Conservation (phyloP, 768 basidiomycete species). For the Psilocybe subaeruginosa region DNA sequence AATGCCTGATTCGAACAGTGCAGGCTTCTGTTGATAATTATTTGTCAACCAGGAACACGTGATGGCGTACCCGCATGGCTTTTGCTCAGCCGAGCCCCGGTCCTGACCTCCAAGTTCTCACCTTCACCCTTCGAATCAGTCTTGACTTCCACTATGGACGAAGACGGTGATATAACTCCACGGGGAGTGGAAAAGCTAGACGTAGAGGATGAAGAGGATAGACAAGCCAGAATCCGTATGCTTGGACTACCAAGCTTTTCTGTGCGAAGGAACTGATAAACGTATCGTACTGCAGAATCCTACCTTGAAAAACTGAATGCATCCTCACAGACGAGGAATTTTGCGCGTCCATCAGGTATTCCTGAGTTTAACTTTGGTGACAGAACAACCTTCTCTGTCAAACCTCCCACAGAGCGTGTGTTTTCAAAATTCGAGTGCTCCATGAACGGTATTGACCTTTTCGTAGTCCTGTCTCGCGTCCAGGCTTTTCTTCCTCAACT, state of each 20-base stretch:
- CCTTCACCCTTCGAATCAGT: neutral
- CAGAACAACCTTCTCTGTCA: conserved; percentile 35
- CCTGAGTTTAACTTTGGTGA: conserved; percentile 41
- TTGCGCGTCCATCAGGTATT: conserved; percentile 18
- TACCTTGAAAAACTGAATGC: conserved; percentile 44
- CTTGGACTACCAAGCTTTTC: conserved; percentile 15
- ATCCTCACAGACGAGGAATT: conserved; percentile 21
- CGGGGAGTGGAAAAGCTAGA: conserved; percentile 37
- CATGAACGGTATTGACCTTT: conserved; percentile 1
- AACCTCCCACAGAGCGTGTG: conserved; percentile 55
- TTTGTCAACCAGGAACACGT: conserved; percentile 24
- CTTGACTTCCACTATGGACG: conserved; percentile 17
- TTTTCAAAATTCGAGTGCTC: conserved; percentile 10
- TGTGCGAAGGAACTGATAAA: conserved; percentile 1
- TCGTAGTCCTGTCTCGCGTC: conserved; percentile 63
- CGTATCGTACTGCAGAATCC: conserved; percentile 32
- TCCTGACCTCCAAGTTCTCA: conserved; percentile 1
- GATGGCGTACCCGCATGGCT: conserved; percentile 13
- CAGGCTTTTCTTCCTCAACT: conserved; percentile 70
- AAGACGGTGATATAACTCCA: conserved; percentile 11
- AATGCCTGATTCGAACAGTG: conserved; percentile 15
- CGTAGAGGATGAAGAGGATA: conserved; percentile 49
- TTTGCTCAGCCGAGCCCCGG: neutral
- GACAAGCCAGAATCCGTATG: conserved; percentile 45
- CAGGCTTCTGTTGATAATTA: conserved; percentile 11